Evolutionary conservation across 345 rosid genomes (phyloP), one percentile per base, ranked within the genome.

Genomic region (Populus tremula): DNA sequence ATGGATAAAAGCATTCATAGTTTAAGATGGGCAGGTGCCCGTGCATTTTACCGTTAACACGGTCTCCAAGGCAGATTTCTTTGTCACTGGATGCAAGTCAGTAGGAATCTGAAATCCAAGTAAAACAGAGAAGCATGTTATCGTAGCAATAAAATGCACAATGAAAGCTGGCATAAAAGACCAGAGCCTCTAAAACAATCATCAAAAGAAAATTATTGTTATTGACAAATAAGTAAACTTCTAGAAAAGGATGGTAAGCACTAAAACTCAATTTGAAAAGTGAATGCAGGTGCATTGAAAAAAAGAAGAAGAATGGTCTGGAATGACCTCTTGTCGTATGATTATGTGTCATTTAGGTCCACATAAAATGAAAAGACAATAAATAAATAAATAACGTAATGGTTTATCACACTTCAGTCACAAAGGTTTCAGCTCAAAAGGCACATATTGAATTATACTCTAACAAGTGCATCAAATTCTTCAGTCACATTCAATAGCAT

Each of bases 71-170:
- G 99, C 61, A 80, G 99, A 96, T 85, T 93, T 96, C 72, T 90
- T 87, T 56, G 99, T 96, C 73, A 83, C 96, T 18, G 96, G 98
- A 91, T 96, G 99, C 86, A 96, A 79, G 79, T 92, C 99, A n/a
- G 86, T 93, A 18, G 99, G 99, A 87, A 96, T 96, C 99, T 96
- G 91, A 84, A 85, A 80, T 45, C 41, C 71, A 79, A 69, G 62
- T 61, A 62, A 76, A 83, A 68, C 64, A 79, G 31, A 61, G 69
- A 82, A 70, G 39, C 67, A 39, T 29, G 56, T 76, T 13, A 69
- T 69, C 18, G 47, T 18, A 63, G 33, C 45, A 66, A 71, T 47
- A 76, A 74, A 74, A 75, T 56, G 59, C 6, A 38, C 27, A 65
- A 50, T 21, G 39, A 78, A 59, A 65, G 62, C 31, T 31, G 35